Percentiles rank a stretch among this genome's conserved stretches.
phyloP scores from a whole-genome alignment of 2,329 filamentous ascomycete genomes.

The Falciphora oryzae region DNA sequence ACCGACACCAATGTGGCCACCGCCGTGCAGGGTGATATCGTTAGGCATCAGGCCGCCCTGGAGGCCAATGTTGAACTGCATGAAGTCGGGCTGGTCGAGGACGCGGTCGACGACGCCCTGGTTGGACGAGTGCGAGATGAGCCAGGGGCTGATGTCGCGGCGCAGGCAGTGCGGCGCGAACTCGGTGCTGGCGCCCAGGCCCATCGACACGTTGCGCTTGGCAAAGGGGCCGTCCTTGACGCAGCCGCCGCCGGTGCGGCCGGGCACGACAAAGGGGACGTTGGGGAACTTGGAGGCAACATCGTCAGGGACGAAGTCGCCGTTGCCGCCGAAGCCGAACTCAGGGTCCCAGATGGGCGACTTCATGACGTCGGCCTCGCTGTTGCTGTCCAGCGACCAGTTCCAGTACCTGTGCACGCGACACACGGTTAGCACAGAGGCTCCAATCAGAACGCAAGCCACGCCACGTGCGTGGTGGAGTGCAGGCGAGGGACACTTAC shows the following conservation, averaged over 20 bases:
- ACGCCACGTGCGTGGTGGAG: background rate
- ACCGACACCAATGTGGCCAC: slow-evolving; percentile 4
- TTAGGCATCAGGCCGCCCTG: slow-evolving; percentile 1
- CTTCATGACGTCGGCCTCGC: background rate
- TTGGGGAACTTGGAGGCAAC: background rate
- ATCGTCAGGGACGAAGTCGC: slow-evolving; percentile 4
- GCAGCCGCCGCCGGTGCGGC: slow-evolving; percentile 5
- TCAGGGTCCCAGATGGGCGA: slow-evolving; percentile 4
- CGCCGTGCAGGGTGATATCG: background rate
- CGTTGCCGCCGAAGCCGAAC: slow-evolving; percentile 7
- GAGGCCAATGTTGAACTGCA: background rate
- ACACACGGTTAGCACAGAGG: background rate
- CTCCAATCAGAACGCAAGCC: background rate
- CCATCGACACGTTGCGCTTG: slow-evolving; percentile 4
- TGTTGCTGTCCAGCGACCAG: slow-evolving; percentile 6
- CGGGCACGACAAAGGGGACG: background rate
- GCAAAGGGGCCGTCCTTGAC: slow-evolving; percentile 8
- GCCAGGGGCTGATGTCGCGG: slow-evolving; percentile 3
- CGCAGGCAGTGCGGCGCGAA: slow-evolving; percentile 4
- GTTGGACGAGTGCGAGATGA: background rate
- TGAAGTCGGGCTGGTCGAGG: background rate
- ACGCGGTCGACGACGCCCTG: background rate
- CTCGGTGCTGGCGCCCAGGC: slow-evolving; percentile 1
- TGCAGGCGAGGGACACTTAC: background rate
- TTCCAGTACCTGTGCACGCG: background rate